Evolutionary conservation across 129 eudicot genomes (phyloP).

Genomic region (Silybum marianum): DNA sequence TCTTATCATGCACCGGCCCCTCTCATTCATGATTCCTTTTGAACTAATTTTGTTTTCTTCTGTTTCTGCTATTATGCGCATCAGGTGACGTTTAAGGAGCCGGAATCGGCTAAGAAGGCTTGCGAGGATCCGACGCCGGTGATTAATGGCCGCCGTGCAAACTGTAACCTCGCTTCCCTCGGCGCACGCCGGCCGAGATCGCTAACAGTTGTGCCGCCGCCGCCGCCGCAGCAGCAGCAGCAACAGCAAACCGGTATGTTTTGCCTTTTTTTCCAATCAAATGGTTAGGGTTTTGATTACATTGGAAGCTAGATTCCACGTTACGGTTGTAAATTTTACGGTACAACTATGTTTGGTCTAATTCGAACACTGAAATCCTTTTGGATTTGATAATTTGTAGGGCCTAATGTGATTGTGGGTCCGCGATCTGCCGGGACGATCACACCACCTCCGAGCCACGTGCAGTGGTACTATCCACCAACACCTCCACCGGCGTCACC

Average conservation of each 20-base stretch:
- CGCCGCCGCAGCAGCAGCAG: constrained; percentile 35
- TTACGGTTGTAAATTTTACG: background rate
- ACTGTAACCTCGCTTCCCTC: constrained; percentile 90
- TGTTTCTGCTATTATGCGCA: background rate
- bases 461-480: constrained; percentile 90
- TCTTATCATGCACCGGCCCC: background rate
- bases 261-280: background rate
- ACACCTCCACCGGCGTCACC: constrained; percentile 54
- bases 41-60: background rate
- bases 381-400: constrained; percentile 34
- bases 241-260: constrained; percentile 48
- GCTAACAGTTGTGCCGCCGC: constrained; percentile 28
- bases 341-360: background rate
- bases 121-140: constrained; percentile 97
- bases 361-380: background rate
- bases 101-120: constrained; percentile 92
- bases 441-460: constrained; percentile 56
- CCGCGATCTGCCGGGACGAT: constrained; percentile 60
- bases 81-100: constrained; percentile 87
- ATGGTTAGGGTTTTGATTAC: background rate
- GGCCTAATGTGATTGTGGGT: constrained; percentile 58
- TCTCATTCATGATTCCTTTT: background rate
- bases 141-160: constrained; percentile 95
- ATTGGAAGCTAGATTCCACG: background rate
- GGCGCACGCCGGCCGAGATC: constrained; percentile 81